Conservation (phyloP, 305 asterid species). For the Fraxinus greggii region DNA sequence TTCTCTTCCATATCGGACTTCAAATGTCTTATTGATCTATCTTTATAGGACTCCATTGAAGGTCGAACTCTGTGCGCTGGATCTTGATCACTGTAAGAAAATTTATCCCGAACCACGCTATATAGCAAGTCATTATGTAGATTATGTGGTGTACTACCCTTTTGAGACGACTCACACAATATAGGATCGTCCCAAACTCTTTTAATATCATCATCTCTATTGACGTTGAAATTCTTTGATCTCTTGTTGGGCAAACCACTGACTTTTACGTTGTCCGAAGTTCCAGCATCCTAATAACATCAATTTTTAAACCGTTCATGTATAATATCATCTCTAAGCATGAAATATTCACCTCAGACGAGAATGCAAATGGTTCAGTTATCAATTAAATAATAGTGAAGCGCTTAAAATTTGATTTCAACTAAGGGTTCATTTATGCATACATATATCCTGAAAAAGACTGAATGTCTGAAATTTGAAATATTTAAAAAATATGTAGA, state of each 20-base stretch:
- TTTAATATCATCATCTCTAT: constrained; percentile 18
- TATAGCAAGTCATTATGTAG: neutral
- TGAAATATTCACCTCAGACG: neutral
- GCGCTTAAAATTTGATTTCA: neutral
- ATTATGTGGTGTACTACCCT: neutral
- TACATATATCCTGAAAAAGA: neutral
- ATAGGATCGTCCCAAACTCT: constrained; percentile 6
- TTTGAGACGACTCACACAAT: constrained; percentile 17
- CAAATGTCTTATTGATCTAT: constrained; percentile 42
- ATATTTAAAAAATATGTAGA: neutral
- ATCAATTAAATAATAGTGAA: neutral
- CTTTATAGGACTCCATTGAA: constrained; percentile 27
- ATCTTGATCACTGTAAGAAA: constrained; percentile 14
- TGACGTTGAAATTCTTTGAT: constrained; percentile 15
- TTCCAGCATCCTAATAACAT: constrained; percentile 30
- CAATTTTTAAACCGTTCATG: neutral
- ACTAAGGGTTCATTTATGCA: neutral
- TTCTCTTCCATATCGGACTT: constrained; percentile 68
- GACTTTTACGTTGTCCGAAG: constrained; percentile 13
- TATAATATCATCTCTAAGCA: neutral
- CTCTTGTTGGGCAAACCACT: constrained; percentile 4
- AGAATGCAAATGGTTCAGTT: neutral
- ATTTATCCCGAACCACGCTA: neutral
- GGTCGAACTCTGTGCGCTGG: neutral
- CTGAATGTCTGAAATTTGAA: neutral